phyloP scores from a whole-genome alignment of 371 early-diverging fungal genomes.

The Coemansia sp. region DNA sequence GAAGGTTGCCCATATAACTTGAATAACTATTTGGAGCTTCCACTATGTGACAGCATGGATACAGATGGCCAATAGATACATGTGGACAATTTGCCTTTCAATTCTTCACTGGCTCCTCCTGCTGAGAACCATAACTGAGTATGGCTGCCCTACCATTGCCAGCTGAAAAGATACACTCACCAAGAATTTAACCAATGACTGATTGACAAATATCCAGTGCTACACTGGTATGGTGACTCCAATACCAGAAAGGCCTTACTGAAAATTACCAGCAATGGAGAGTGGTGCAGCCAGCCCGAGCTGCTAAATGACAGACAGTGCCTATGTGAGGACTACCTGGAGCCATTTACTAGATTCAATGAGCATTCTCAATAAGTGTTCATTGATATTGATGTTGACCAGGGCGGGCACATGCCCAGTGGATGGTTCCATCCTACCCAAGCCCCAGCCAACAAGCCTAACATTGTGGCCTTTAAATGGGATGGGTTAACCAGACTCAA shows the following conservation, averaged over 20 bases:
- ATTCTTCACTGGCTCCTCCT: slow-evolving; percentile 3
- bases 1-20: neutral
- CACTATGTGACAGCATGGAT: slow-evolving; percentile 50
- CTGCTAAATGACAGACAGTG: slow-evolving; percentile 4
- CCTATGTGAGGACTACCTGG: slow-evolving; percentile 7
- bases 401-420: neutral
- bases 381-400: slow-evolving; percentile 13
- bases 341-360: slow-evolving; percentile 8
- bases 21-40: slow-evolving; percentile 48
- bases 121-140: slow-evolving; percentile 40
- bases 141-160: slow-evolving; percentile 57
- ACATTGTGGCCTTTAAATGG: slow-evolving; percentile 9
- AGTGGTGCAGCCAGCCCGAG: slow-evolving; percentile 52
- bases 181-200: slow-evolving; percentile 52
- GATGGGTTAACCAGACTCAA: slow-evolving; percentile 15
- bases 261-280: slow-evolving; percentile 53
- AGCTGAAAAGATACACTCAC: slow-evolving; percentile 48
- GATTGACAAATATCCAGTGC: slow-evolving; percentile 36
- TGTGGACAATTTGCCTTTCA: slow-evolving; percentile 17
- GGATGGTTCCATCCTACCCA: neutral
- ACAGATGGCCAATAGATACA: slow-evolving; percentile 56
- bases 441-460: slow-evolving; percentile 10
- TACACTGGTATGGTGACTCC: slow-evolving; percentile 57
- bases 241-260: slow-evolving; percentile 55
- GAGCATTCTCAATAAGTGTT: slow-evolving; percentile 8